A percentile compares a stretch with the other conserved stretches of the same genome.
These are phyloP conservation scores for Komagataella pseudopastoris DNA, from an alignment of 805 yeast species.

Conservation along the genomic window DNA sequence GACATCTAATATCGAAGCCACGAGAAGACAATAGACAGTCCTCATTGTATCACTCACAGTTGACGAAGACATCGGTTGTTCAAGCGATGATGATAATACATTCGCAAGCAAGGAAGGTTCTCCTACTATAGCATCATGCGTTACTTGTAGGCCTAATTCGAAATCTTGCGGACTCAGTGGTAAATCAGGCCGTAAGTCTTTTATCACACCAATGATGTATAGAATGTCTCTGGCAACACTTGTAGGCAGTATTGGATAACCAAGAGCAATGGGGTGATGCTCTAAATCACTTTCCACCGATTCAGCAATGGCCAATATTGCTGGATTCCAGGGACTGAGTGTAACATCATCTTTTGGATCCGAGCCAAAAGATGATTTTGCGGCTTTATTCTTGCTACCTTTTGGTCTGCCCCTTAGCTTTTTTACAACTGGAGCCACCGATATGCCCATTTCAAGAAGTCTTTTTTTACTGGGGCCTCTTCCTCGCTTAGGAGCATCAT, in stretches of 20 bases:
- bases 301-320: neutral
- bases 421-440: neutral
- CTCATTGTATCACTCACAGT: neutral
- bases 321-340: neutral
- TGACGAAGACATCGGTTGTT: neutral
- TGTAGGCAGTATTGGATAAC: neutral
- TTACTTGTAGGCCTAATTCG: neutral
- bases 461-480: neutral
- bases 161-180: neutral
- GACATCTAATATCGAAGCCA: neutral
- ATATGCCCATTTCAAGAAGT: neutral
- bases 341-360: neutral
- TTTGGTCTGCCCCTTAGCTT: neutral
- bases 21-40: neutral
- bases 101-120: neutral
- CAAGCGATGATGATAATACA: neutral
- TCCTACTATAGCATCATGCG: neutral
- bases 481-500: slow-evolving; percentile 1
- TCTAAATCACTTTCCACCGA: neutral
- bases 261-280: neutral
- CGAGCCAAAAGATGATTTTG: neutral
- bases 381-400: neutral
- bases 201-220: neutral
- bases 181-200: neutral
- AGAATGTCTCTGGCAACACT: neutral